phyloP scores from a whole-genome alignment of 305 asterid genomes.

The Solanum aculeatissimum region DNA sequence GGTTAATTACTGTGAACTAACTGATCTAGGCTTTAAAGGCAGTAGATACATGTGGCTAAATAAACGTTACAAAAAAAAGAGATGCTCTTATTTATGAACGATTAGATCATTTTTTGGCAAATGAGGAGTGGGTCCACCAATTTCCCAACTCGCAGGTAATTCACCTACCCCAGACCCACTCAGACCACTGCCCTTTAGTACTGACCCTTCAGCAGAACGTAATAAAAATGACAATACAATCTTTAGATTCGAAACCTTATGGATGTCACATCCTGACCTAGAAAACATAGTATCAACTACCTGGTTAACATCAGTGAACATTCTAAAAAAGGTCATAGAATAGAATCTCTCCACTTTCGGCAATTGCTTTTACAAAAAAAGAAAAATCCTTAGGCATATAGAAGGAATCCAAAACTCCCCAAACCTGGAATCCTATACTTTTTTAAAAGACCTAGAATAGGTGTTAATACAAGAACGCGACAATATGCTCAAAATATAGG shows the following conservation, averaged over 20 bases:
- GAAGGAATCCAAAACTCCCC: background rate
- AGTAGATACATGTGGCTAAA: no score
- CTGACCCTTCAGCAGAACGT: no score
- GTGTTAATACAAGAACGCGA: background rate
- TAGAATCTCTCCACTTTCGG: background rate
- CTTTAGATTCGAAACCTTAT: background rate
- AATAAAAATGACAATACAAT: no score
- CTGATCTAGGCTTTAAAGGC: no score
- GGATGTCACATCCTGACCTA: background rate
- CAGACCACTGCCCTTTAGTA: background rate
- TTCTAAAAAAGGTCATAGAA: rapidly evolving
- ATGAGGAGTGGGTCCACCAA: background rate
- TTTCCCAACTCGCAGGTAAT: background rate
- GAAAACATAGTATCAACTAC: no score
- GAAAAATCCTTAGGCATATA: rapidly evolving
- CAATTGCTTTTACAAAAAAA: background rate
- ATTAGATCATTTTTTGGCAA: background rate
- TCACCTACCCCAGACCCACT: background rate
- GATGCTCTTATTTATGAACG: background rate
- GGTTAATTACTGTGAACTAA: no score
- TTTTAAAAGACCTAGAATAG: background rate
- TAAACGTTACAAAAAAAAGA: no score
- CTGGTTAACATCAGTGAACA: no score
- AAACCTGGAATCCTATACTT: background rate
- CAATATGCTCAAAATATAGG: rapidly evolving